Conservation (phyloP, 371 early-diverging fungal species). For the Phascolomyces articulosus region DNA sequence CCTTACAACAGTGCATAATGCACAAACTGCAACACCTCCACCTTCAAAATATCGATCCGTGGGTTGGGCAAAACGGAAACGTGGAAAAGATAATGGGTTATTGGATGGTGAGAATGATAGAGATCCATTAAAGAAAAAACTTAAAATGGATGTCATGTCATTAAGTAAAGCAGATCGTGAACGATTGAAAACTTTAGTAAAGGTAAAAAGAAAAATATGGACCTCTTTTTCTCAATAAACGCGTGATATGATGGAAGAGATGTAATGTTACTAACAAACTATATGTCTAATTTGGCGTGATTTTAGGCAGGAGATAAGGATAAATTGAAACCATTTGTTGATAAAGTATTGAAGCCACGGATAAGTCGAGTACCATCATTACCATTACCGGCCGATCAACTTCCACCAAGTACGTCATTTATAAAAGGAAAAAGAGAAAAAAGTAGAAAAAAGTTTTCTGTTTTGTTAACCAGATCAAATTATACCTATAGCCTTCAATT, state of each 20-base stretch:
- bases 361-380: conserved; percentile 51
- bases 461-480: no score
- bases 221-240: no score
- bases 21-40: conserved; percentile 71
- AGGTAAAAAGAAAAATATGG: conserved; percentile 27
- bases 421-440: neutral
- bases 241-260: no score
- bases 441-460: no score
- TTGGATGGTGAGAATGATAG: conserved; percentile 40
- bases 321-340: conserved; percentile 39
- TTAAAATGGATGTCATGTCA: conserved; percentile 76
- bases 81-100: conserved; percentile 57
- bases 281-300: no score
- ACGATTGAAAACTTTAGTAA: conserved; percentile 62
- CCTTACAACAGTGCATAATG: conserved; percentile 78
- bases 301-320: conserved; percentile 34
- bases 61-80: conserved; percentile 68
- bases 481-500: conserved; percentile 56
- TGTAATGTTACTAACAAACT: no score
- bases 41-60: conserved; percentile 66
- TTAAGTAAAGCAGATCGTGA: conserved; percentile 75
- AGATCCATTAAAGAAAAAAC: conserved; percentile 60
- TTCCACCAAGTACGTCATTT: conserved; percentile 48
- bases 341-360: conserved; percentile 40
- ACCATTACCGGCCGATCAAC: conserved; percentile 48